Evolutionary conservation across 225 moss, liverwort and hornwort species (phyloP).

Genomic region (Asterella californica): DNA sequence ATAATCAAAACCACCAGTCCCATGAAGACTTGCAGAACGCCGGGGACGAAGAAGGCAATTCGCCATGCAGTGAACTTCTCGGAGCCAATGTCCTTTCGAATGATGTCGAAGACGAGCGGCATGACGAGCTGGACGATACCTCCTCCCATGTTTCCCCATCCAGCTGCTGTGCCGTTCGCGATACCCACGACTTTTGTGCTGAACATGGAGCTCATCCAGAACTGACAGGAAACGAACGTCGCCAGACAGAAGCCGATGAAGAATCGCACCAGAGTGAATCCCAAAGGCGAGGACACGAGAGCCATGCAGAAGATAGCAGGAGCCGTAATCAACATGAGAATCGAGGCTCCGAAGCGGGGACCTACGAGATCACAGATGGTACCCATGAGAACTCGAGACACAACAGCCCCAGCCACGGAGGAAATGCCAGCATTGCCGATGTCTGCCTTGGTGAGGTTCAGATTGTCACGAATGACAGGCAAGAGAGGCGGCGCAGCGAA

Average conservation of each 20-base stretch:
- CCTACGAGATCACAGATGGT: slow-evolving; percentile 66
- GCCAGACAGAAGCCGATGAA: slow-evolving; percentile 73
- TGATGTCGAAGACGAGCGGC: slow-evolving; percentile 58
- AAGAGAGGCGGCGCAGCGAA: slow-evolving; percentile 77
- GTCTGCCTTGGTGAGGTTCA: slow-evolving; percentile 48
- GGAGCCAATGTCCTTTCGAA: slow-evolving; percentile 36
- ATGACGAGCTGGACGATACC: slow-evolving; percentile 74
- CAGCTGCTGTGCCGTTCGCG: slow-evolving; percentile 67
- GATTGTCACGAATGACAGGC: slow-evolving; percentile 69
- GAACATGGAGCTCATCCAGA: slow-evolving; percentile 90
- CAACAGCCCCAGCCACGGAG: slow-evolving; percentile 56
- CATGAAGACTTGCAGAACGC: slow-evolving; percentile 61
- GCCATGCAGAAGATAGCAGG: slow-evolving; percentile 68
- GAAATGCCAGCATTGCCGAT: slow-evolving; percentile 63
- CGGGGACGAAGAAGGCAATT: slow-evolving; percentile 63
- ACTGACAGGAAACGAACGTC: slow-evolving; percentile 36
- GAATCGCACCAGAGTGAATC: slow-evolving; percentile 60
- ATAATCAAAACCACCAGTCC: slow-evolving; percentile 49
- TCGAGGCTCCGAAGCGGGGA: slow-evolving; percentile 66
- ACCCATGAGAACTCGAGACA: slow-evolving; percentile 67
- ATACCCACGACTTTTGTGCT: slow-evolving; percentile 68
- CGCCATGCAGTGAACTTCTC: slow-evolving; percentile 62
- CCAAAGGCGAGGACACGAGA: slow-evolving; percentile 28
- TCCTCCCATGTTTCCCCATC: slow-evolving; percentile 75
- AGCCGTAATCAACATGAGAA: slow-evolving; percentile 54